Evolutionary conservation across 495 filamentous ascomycete species (phyloP), one percentile per base, ranked within the genome.

Genomic region (Trichoderma reesei): DNA sequence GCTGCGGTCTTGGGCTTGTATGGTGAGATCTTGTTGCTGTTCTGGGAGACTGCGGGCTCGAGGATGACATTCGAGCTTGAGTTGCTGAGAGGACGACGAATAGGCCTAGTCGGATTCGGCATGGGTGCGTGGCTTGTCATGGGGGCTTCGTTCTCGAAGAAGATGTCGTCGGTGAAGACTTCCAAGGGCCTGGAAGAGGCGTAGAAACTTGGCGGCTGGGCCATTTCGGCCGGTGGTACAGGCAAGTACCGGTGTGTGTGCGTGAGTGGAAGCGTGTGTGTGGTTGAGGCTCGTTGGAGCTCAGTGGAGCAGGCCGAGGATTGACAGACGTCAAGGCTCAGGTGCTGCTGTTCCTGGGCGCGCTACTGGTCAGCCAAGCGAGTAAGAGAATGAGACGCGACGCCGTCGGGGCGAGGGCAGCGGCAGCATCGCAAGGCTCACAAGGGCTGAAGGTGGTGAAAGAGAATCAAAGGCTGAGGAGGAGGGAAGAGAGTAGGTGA

Each of bases 151-250:
- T 82, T 77, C 65, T 78, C 78, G 65, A 77, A 78, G 69, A 79
- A 75, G 10, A 31, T n/a, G 61, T 83, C 76, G 71, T 89, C 87
- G 67, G 86, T 78, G 72, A 81, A 89, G 71, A 86, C 84, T 64
- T 87, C 81, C 68, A 88, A 75, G 67, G 82, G 76, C 69, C 83
- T 78, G 68, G 76, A 72, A 62, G 81, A 78, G 62, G 75, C 74
- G 70, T 68, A 68, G 62, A 75, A 76, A 81, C 83, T 87, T 81
- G 90, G 85, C 78, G 86, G 71, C 70, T 75, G 76, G 73, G 76
- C 76, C 79, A 81, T 81, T 56, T 13, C 51, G 51, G 51, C 51
- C 51, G n/a, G n/a, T n/a, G n/a, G n/a, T n/a, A n/a, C n/a, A n/a
- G n/a, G n/a, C n/a, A n/a, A n/a, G n/a, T n/a, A n/a, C n/a, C n/a